These are phyloP conservation scores for Clonostachys chloroleuca DNA, from an alignment of 2,329 filamentous ascomycete genomes.

Conservation along the genomic window DNA sequence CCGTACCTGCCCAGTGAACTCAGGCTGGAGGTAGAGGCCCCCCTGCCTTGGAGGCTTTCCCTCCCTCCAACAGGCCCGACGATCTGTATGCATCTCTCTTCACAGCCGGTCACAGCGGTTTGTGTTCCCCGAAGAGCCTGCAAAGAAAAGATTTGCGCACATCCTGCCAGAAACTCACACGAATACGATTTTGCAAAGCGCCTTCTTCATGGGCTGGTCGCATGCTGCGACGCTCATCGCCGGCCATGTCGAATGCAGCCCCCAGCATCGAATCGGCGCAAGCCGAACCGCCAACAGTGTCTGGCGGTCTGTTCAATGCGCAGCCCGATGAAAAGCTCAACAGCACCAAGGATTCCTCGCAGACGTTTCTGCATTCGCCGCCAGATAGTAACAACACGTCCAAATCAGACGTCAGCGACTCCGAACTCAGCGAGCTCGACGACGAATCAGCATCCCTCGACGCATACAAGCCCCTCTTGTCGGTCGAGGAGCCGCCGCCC, in stretches of 20 bases:
- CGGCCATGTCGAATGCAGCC: slow-evolving; percentile 52
- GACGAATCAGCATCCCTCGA: slow-evolving; percentile 34
- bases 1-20: neutral
- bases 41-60: neutral
- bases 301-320: slow-evolving; percentile 9
- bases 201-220: slow-evolving; percentile 12
- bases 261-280: slow-evolving; percentile 39
- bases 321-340: slow-evolving; percentile 15
- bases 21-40: neutral
- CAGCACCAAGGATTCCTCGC: slow-evolving; percentile 21
- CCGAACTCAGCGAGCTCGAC: slow-evolving; percentile 63
- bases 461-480: slow-evolving; percentile 15
- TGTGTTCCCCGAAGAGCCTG: too few relatives aligned
- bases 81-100: too few relatives aligned
- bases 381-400: slow-evolving; percentile 59
- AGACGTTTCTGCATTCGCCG: slow-evolving; percentile 54
- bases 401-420: slow-evolving; percentile 57
- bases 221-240: slow-evolving; percentile 26
- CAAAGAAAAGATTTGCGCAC: neutral
- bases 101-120: too few relatives aligned
- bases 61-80: too few relatives aligned
- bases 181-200: neutral
- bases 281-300: slow-evolving; percentile 6
- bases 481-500: neutral
- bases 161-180: neutral